Evolutionary conservation across 2,329 filamentous ascomycete species (phyloP), one percentile per base, ranked within the genome.

Genomic region (Dactylellina sp.): DNA sequence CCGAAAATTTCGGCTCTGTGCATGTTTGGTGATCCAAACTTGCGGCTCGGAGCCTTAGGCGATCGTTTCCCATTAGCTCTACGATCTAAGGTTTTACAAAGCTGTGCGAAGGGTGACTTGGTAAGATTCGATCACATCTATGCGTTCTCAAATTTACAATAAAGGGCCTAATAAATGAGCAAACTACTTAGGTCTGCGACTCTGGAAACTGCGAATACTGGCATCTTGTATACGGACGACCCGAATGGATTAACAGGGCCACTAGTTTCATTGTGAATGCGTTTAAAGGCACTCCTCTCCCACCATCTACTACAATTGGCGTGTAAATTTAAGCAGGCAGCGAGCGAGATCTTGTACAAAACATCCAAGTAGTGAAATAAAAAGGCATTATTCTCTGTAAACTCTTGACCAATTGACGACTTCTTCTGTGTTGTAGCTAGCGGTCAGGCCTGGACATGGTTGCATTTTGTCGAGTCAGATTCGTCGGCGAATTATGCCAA

Each of bases 401-500:
- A 32, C 28, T 32, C 28, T 32, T 32, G 28, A 32, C 28, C 28
- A 32, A 32, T 32, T 32, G 28, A n/a, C n/a, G n/a, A 4, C 4
- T 32, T 55, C 6, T 40, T 40, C 32, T 40, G 35, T 12, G 16
- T 53, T 53, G 25, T 35, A 16, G 5, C 9, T 18, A 16, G 22
- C 20, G 20, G 14, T 39, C 37, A 39, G 35, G 20, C 50, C 35
- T 40, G 12, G 4, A 11, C 22, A 12, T 20, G 4, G 24, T 40
- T 40, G 37, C 14, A 40, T 40, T 40, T 40, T 14, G 7, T 22
- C 20, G 14, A 9, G 32, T 44, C 44, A 9, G 5, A 56, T 40
- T 44, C 42, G 47, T 55, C 40, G 53, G 68, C 39, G 47, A 44
- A 42, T 46, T 55, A 72, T 64, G 42, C 60, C 22, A 57, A 44